Conservation (phyloP, 2,329 filamentous ascomycete genomes). For the Penicillium occitanis region DNA sequence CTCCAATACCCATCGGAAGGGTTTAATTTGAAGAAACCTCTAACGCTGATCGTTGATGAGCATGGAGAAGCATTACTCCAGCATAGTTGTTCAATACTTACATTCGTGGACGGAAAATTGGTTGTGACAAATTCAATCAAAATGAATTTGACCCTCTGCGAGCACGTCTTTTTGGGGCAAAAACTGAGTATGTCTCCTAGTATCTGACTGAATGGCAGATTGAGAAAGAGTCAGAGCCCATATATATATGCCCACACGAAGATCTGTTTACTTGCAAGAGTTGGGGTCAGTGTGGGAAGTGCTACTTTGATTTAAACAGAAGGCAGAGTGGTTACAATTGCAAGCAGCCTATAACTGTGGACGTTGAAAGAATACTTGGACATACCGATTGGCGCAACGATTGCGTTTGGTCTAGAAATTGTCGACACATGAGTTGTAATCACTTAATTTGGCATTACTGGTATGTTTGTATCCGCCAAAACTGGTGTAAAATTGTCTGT, state of each 20-base stretch:
- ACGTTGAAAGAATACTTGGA: background rate
- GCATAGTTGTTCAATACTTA: background rate
- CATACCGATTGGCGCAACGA: background rate
- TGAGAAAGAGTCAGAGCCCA: background rate
- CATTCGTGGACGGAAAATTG: background rate
- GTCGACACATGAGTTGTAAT: background rate
- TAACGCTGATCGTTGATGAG: background rate
- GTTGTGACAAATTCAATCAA: background rate
- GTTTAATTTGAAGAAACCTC: background rate
- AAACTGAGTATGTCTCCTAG: background rate
- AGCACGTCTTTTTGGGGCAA: background rate
- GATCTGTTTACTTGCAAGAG: no score
- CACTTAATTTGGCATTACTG: background rate
- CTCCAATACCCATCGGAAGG: background rate
- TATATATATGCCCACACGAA: no score
- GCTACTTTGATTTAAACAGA: no score
- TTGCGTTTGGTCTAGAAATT: background rate
- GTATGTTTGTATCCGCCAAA: background rate
- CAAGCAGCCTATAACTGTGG: background rate
- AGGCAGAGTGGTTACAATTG: no score
- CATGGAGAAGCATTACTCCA: background rate
- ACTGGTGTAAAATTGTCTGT: background rate
- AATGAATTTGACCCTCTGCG: background rate
- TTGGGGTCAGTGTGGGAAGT: no score
- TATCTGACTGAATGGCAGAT: background rate